Conservation (phyloP, 768 basidiomycete genomes). For the Termitomyces sp. region DNA sequence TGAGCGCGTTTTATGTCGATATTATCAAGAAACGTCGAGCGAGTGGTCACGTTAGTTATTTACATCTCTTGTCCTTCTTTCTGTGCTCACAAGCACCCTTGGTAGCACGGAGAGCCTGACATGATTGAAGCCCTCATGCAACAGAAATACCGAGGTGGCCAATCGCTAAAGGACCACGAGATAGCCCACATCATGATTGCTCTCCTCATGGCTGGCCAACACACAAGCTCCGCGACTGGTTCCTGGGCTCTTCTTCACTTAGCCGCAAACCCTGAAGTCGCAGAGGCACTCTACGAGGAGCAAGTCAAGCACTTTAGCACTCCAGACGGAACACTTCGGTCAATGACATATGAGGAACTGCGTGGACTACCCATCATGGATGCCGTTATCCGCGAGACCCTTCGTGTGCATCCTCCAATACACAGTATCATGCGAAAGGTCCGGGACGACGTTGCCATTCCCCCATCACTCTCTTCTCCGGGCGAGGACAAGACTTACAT, state of each 20-base stretch:
- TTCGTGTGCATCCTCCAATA: slow-evolving; percentile 91
- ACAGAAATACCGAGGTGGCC: slow-evolving; percentile 81
- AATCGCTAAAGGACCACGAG: slow-evolving; percentile 75
- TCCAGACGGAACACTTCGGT: slow-evolving; percentile 73
- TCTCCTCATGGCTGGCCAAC: slow-evolving; percentile 98
- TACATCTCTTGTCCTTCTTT: neutral
- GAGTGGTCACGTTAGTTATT: slow-evolving; percentile 34
- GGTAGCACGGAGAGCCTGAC: slow-evolving; percentile 61
- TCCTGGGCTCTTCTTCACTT: slow-evolving; percentile 90
- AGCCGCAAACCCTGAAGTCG: slow-evolving; percentile 66
- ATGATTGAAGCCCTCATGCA: slow-evolving; percentile 88
- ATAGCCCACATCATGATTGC: slow-evolving; percentile 99
- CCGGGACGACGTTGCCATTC: slow-evolving; percentile 78
- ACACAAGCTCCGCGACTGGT: slow-evolving; percentile 90
- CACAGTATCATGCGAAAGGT: slow-evolving; percentile 95
- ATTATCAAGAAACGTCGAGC: slow-evolving; percentile 74
- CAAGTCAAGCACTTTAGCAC: slow-evolving; percentile 78
- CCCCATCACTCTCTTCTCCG: slow-evolving; percentile 73
- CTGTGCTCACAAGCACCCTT: neutral
- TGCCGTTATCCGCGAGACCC: slow-evolving; percentile 87
- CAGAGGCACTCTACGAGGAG: slow-evolving; percentile 85
- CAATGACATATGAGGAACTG: slow-evolving; percentile 82
- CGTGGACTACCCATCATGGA: slow-evolving; percentile 80
- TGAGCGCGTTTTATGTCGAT: slow-evolving; percentile 88
- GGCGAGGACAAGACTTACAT: slow-evolving; percentile 71